These are phyloP conservation scores for Hirschioporus abietinus DNA, from an alignment of 768 basidiomycete species.

Conservation along the genomic window DNA sequence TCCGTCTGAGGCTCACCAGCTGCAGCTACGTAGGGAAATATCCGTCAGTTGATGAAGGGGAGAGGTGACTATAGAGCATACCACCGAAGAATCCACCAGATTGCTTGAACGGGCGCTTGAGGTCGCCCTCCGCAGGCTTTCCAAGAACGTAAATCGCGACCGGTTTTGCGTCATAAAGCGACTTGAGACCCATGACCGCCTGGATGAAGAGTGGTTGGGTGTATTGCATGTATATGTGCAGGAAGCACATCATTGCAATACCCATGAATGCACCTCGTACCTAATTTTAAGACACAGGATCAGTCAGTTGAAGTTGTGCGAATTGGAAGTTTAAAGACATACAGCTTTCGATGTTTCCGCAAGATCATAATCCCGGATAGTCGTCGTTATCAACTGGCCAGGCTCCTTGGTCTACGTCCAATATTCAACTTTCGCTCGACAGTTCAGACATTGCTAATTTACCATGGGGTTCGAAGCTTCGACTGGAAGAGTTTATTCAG, in stretches of 20 bases:
- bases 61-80: constrained; percentile 25
- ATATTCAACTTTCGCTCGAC: not conserved
- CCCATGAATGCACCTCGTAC: constrained; percentile 36
- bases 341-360: constrained; percentile 76
- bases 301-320: not conserved
- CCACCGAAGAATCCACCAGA: constrained; percentile 67
- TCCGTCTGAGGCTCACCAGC: constrained; percentile 77
- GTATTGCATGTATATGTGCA: constrained; percentile 93
- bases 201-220: constrained; percentile 97
- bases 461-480: constrained; percentile 77
- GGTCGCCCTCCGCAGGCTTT: constrained; percentile 74
- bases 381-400: constrained; percentile 81
- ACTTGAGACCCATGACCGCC: constrained; percentile 91
- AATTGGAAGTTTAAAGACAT: constrained; percentile 5
- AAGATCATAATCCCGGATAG: constrained; percentile 91
- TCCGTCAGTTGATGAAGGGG: not conserved
- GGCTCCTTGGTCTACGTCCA: constrained; percentile 49
- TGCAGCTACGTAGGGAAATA: constrained; percentile 24
- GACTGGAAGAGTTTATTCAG: constrained; percentile 37
- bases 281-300: constrained; percentile 7
- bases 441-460: constrained; percentile 18
- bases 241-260: constrained; percentile 83
- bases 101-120: constrained; percentile 85
- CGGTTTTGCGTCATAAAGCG: constrained; percentile 79
- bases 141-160: constrained; percentile 80